A percentile compares a stretch with the other conserved stretches of the same genome.
phyloP scores from a whole-genome alignment of 192 early-diverging fungal genomes.

The Powellomyces hirtus region DNA sequence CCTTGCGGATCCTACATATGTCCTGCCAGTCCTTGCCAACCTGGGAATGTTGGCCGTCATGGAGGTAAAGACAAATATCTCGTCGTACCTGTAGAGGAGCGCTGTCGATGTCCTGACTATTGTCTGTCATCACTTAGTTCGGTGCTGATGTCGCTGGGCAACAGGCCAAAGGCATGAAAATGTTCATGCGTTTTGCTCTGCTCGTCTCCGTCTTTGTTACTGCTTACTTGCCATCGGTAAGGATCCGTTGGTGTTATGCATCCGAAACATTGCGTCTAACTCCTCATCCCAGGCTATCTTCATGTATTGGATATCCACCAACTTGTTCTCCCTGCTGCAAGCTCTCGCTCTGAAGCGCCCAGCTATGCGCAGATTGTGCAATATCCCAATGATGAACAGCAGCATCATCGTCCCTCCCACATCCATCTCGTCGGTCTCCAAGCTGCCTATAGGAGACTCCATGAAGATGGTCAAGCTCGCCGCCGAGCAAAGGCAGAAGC shows the following conservation, averaged over 20 bases:
- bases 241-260: not conserved
- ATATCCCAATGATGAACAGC: slow-evolving; percentile 50
- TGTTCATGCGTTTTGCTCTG: slow-evolving; percentile 25
- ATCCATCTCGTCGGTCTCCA: not conserved
- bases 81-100: too few relatives aligned
- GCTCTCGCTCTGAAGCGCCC: slow-evolving; percentile 59
- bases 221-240: slow-evolving; percentile 36
- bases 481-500: slow-evolving; percentile 18
- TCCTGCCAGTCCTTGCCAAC: slow-evolving; percentile 75
- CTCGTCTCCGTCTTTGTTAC: slow-evolving; percentile 30
- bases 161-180: slow-evolving; percentile 20
- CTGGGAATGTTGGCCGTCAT: slow-evolving; percentile 70
- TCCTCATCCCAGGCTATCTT: slow-evolving; percentile 61
- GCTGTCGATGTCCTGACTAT: too few relatives aligned
- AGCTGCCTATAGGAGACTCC: slow-evolving; percentile 28
- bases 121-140: slow-evolving; percentile 13
- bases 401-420: not conserved
- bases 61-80: slow-evolving; percentile 30
- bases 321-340: slow-evolving; percentile 70
- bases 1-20: slow-evolving; percentile 72
- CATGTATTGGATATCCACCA: slow-evolving; percentile 82
- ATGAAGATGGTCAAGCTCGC: slow-evolving; percentile 31
- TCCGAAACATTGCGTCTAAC: not conserved
- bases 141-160: slow-evolving; percentile 19
- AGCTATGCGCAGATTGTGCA: slow-evolving; percentile 53